A percentile compares a stretch with the other conserved stretches of the same genome.
These are phyloP conservation scores for Neurospora sp. DNA, from an alignment of 495 filamentous ascomycete genomes.

Conservation along the genomic window DNA sequence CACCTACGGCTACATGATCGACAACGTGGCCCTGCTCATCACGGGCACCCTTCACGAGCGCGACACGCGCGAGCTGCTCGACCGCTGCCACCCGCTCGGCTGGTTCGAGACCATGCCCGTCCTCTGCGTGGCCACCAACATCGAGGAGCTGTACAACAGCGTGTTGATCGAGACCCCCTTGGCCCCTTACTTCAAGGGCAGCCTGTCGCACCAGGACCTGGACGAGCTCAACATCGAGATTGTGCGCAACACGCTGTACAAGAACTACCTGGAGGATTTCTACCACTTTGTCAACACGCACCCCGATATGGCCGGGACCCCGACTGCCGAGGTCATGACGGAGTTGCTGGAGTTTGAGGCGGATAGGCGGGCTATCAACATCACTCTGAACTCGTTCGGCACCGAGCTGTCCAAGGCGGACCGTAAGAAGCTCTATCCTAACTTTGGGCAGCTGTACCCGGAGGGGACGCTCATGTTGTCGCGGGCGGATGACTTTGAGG, in stretches of 20 bases:
- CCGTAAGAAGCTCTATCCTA: conserved; percentile 91
- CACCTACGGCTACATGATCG: conserved; percentile 99
- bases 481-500: conserved; percentile 90
- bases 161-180: conserved; percentile 94
- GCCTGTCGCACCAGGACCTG: conserved; percentile 86
- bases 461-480: conserved; percentile 93
- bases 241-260: conserved; percentile 95
- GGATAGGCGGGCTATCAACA: conserved; percentile 94
- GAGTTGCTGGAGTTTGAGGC: conserved; percentile 96
- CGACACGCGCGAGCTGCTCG: conserved; percentile 90
- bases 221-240: conserved; percentile 99
- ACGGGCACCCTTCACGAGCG: conserved; percentile 96
- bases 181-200: conserved; percentile 93
- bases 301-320: conserved; percentile 74
- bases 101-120: conserved; percentile 99
- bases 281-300: conserved; percentile 81
- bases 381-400: conserved; percentile 97
- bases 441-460: conserved; percentile 80
- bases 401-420: conserved; percentile 92
- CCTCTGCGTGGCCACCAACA: conserved; percentile 93
- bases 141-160: conserved; percentile 97
- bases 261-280: conserved; percentile 98
- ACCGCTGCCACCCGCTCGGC: conserved; percentile 91
- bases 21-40: conserved; percentile 97
- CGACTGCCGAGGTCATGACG: conserved; percentile 86